phyloP scores from a whole-genome alignment of 164 flowering plant genomes.

The Litsea cubeba region DNA sequence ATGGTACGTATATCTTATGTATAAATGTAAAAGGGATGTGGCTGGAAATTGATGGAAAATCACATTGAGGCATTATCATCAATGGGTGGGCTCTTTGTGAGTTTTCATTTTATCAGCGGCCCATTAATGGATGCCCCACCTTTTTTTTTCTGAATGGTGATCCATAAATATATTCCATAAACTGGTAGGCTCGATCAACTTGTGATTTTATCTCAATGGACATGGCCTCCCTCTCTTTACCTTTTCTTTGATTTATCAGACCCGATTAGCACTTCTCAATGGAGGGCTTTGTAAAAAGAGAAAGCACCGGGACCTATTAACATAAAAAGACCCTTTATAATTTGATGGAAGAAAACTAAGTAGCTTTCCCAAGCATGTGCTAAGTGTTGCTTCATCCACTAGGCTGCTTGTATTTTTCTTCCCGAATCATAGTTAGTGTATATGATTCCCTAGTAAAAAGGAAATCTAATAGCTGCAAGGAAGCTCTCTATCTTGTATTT shows the following conservation, averaged over 20 bases:
- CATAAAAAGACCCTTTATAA: not conserved
- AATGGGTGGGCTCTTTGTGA: too few species aligned
- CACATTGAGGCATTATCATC: too few species aligned
- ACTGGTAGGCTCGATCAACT: too few species aligned
- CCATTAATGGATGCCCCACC: too few species aligned
- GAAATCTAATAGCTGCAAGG: not conserved
- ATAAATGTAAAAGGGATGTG: too few species aligned
- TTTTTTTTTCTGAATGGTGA: not conserved
- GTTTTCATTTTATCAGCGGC: too few species aligned
- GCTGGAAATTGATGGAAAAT: too few species aligned
- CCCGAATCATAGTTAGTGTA: not conserved
- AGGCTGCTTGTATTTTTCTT: not conserved
- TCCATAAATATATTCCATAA: not conserved
- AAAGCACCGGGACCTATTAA: not conserved
- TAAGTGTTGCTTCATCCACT: not conserved
- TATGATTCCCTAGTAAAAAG: not conserved
- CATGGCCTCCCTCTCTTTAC: not conserved
- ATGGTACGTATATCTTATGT: too few species aligned
- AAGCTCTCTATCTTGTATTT: not conserved
- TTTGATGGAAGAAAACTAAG: not conserved
- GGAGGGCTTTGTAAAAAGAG: too few species aligned
- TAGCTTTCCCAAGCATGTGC: not conserved
- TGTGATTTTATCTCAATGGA: too few species aligned
- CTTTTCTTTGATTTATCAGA: not conserved
- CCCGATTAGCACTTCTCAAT: not conserved